Percentiles rank a stretch among this genome's conserved stretches.
Conservation (phyloP, 1,139 yeast genomes). For the Spathaspora sp. region DNA sequence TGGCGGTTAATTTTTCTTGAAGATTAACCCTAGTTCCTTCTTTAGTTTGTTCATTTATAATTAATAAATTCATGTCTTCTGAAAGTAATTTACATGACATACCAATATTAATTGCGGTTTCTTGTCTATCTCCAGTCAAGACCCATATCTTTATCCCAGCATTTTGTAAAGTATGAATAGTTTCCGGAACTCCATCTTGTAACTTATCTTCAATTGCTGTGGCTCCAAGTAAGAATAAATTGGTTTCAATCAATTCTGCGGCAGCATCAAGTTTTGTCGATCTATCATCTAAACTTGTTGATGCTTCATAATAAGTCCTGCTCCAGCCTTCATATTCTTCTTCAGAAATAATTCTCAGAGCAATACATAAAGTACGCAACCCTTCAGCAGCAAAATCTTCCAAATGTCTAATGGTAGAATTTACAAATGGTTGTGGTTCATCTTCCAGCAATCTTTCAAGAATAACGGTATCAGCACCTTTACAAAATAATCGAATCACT, state of each 20-base stretch:
- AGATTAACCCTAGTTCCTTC: constrained; percentile 74
- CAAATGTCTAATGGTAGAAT: constrained; percentile 78
- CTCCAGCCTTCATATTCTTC: constrained; percentile 72
- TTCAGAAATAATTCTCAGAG: constrained; percentile 77
- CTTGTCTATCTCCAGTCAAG: constrained; percentile 96
- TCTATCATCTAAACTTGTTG: constrained; percentile 78
- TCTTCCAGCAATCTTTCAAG: constrained; percentile 70
- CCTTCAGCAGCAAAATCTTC: constrained; percentile 98
- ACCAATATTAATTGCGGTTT: constrained; percentile 98
- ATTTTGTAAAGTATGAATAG: constrained; percentile 88
- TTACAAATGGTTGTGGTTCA: constrained; percentile 75
- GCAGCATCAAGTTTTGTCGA: constrained; percentile 68
- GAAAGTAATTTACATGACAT: constrained; percentile 93
- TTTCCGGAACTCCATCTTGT: constrained; percentile 98
- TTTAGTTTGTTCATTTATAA: constrained; percentile 82
- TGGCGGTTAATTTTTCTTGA: constrained; percentile 72
- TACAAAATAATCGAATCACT: constrained; percentile 80
- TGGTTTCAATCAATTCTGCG: constrained; percentile 75
- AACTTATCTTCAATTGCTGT: constrained; percentile 98
- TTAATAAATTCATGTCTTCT: constrained; percentile 92
- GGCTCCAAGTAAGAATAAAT: constrained; percentile 83
- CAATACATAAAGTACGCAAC: constrained; percentile 89
- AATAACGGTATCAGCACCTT: constrained; percentile 98
- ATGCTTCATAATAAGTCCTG: constrained; percentile 69
- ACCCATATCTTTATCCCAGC: constrained; percentile 99